Evolutionary conservation across 2,329 filamentous ascomycete genomes (phyloP), one percentile per base, ranked within the genome.

Genomic region (Bipolaris bicolor): DNA sequence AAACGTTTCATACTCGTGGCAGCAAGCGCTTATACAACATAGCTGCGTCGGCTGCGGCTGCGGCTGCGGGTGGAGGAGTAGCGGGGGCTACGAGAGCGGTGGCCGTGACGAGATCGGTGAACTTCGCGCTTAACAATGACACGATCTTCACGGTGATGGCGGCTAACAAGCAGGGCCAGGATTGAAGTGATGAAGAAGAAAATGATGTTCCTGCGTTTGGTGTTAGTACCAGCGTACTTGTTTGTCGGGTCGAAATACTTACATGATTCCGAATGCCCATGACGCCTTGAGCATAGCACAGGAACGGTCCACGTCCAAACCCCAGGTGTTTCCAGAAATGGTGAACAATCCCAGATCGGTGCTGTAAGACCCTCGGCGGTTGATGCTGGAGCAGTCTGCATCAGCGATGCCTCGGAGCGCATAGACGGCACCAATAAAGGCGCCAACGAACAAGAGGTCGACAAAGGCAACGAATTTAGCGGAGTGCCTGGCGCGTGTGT

Each of bases 201-300:
- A 52, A 76, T 73, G 64, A 69, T 71, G 68, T 76, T 74, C 71
- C 73, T 76, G 41, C 3, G 13, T 7, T 0, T 10, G 5, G 31
- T 1, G 55, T 79, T 77, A 72, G 64, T 24, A 44, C 36, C 13
- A 26, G 18, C 20, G n/a, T 29, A n/a, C 10, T 2, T 20, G n/a
- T 31, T 33, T 15, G 2, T 22, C 1, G 33, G 5, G 26, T n/a
- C 20, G 5, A 29, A 20, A 34, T 26, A 66, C 80, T 79, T 76
- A 94, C 78, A 97, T 96, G 76, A 98, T 97, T 47, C 86, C 92
- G 66, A 97, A 88, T 2, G 92, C 94, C 78, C 92, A 98, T 65
- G 83, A 84, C 1, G 93, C 90, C 84, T 97, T 98, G 71, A 97
- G 86, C 91, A 97, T 95, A 48, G 89, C 86, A 79, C 94, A 98